Base-by-base conservation (phyloP, 1,284 basidiomycete genomes). In the Fomitopsis palustris region DNA sequence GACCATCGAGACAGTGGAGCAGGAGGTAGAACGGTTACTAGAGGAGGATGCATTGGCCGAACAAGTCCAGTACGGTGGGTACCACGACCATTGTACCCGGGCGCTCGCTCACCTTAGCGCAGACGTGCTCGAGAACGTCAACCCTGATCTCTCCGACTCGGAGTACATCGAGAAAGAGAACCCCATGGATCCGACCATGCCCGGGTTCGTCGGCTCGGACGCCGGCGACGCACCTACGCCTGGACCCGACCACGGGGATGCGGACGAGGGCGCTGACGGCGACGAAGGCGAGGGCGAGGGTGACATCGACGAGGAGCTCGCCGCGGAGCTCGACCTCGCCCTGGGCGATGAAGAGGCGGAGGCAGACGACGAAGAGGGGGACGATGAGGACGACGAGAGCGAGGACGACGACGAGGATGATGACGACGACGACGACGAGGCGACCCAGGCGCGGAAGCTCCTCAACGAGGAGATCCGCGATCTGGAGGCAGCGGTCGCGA, bases 1-100 rank as follows among this genome's bases (percentile, higher is more conserved):
- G 85, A 94, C 94, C 1, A 98, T 98, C 65, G 96, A 98, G 77
- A 96, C 93, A 35, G 95, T 98, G 2, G 96, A 99, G 73, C 90
- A 96, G 74, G 93, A 96, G 70, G 96, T 99, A 1, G 97, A 99
- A 71, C 80, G 95, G 58, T 74, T 99, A 45, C 75, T 99, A 33
- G 90, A 92, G 62, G 89, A 92, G 63, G 97, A 99, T 75, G 83
- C 88, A 10, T 76, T 89, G 56, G 94, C 96, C 1, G 78, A 86
- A 0, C 83, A 92, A 62, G 87, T 94, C 54, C 84, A 88, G 76
- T 94, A 88, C 65, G 89, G 92, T 87, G 64, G 43, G 79, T 65
- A 9, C 53, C 39, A 27, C 23, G 17, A 14, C 37, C 9, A 39
- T 39, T 52, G 37, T 7, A 14, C 35, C 31, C 33, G 35, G 19